Evolutionary conservation across 805 yeast species (phyloP), one percentile per base, ranked within the genome.

Genomic region (Danielia oregonensis): DNA sequence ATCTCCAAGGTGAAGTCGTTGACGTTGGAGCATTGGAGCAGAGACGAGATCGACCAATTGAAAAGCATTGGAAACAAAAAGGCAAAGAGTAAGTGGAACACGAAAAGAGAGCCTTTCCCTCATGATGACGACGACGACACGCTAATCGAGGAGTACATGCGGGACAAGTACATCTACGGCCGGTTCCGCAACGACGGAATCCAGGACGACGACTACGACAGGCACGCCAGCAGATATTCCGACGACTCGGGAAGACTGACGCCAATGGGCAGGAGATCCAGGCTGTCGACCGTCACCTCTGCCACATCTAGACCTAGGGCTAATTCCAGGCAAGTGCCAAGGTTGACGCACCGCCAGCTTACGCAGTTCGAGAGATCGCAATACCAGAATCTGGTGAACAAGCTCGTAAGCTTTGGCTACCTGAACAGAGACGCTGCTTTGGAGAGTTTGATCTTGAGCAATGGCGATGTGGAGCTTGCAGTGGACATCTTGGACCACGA

Each of bases 151-250:
- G 63, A 69, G 38, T 86, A 63, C 59, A 59, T 86, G 28, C 68
- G 82, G 43, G 78, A 81, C 30, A 86, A 86, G 53, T 86, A 86
- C 55, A 59, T 82, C 15, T 48, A 59, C n/a, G 87, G 88, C 1
- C 70, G 64, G 38, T 86, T 72, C 49, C 57, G 78, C 35, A 61
- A 63, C 31, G 74, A 67, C 27, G 45, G 51, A 6, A 54, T 65
- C 30, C 57, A 55, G 9, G 46, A 49, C 10, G 44, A 44, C 2
- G 76, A 70, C 26, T 65, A 65, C 39, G 62, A 61, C 22, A 59
- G 61, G 26, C 45, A 43, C 5, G 29, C 22, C 29, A 43, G 51
- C 15, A 34, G 51, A 11, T 53, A 48, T 32, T 48, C 56, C 9
- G 57, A 52, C 26, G 61, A 46, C 10, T 34, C 39, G 13, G 40